These are phyloP conservation scores for Penstemon eatonii DNA, from an alignment of 257 asterid species.

Conservation along the genomic window DNA sequence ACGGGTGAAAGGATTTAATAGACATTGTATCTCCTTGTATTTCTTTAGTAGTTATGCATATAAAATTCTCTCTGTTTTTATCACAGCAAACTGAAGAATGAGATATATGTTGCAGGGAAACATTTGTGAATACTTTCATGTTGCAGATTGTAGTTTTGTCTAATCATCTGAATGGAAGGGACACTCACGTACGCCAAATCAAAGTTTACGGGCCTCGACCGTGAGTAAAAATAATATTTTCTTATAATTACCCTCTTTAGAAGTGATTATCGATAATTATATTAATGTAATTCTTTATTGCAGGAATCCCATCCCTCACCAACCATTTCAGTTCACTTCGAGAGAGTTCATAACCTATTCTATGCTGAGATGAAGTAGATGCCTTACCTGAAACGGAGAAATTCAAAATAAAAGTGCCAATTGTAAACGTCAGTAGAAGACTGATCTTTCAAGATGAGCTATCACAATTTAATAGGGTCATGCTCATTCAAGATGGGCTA, in stretches of 20 bases:
- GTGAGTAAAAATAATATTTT: constrained; percentile 42
- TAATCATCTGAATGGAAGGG: constrained; percentile 93
- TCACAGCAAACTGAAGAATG: constrained; percentile 18
- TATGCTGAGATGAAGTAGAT: constrained; percentile 57
- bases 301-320: constrained; percentile 93
- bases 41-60: constrained; percentile 6
- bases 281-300: constrained; percentile 22
- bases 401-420: background rate
- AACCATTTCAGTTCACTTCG: constrained; percentile 88
- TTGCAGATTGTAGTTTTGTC: constrained; percentile 80
- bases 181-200: constrained; percentile 92
- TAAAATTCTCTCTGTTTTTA: background rate
- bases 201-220: constrained; percentile 92
- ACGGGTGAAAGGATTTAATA: background rate
- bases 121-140: constrained; percentile 96
- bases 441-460: background rate
- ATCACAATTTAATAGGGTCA: background rate
- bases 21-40: background rate
- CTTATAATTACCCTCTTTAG: background rate
- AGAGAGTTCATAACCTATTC: constrained; percentile 82
- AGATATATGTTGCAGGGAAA: constrained; percentile 60
- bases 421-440: constrained; percentile 9
- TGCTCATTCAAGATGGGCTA: background rate
- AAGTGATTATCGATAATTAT: background rate
- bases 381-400: constrained; percentile 12